Conservation (phyloP, 768 basidiomycete species). For the Lactarius pseudohatsudake region DNA sequence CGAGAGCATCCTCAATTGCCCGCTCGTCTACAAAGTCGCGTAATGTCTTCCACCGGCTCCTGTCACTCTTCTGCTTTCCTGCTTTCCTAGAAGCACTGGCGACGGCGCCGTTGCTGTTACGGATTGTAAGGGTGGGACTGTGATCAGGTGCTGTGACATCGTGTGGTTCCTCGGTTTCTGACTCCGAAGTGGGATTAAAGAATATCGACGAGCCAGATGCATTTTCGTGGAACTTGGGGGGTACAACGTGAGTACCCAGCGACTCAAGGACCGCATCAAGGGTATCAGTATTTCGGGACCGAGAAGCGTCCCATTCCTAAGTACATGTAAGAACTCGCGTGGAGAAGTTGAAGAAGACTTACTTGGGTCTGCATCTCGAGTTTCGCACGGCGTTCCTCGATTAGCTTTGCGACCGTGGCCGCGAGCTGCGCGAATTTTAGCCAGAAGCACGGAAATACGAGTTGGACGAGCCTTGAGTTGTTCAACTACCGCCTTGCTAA, state of each 20-base stretch:
- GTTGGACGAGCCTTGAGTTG: conserved; percentile 66
- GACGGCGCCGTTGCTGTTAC: conserved; percentile 28
- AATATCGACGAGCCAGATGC: conserved; percentile 74
- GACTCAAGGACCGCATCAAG: conserved; percentile 73
- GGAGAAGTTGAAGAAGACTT: conserved; percentile 19
- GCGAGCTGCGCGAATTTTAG: conserved; percentile 52
- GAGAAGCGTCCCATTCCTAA: conserved; percentile 70
- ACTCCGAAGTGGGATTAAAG: conserved; percentile 65
- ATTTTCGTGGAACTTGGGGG: conserved; percentile 71
- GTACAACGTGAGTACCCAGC: conserved; percentile 69
- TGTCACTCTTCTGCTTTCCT: conserved; percentile 39
- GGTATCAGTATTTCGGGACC: conserved; percentile 57
- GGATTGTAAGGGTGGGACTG: conserved; percentile 47
- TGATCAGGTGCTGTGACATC: conserved; percentile 31
- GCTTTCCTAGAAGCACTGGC: conserved; percentile 24
- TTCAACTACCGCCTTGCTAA: conserved; percentile 68
- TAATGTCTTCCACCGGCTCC: conserved; percentile 73
- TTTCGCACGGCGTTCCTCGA: conserved; percentile 66
- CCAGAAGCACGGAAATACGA: not conserved
- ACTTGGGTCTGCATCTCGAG: conserved; percentile 65
- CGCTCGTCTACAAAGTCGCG: conserved; percentile 86
- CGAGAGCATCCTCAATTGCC: conserved; percentile 73
- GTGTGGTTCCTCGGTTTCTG: conserved; percentile 34
- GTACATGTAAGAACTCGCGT: not conserved
- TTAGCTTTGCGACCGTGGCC: conserved; percentile 66